phyloP scores from a whole-genome alignment of 2,329 filamentous ascomycete genomes.

The Cladosporium cucumerinum region DNA sequence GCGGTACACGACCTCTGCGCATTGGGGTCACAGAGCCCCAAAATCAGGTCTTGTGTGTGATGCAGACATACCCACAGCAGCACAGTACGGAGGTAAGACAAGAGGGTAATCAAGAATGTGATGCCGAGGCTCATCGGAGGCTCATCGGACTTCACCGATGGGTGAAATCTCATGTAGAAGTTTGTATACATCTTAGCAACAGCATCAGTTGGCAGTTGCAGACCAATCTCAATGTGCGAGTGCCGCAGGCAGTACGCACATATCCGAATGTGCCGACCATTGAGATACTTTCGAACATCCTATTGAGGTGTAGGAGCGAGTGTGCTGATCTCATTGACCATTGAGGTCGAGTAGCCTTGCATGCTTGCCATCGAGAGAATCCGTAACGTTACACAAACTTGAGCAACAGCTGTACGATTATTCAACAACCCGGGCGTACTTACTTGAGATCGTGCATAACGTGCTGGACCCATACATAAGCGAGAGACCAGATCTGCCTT shows the following conservation, averaged over 20 bases:
- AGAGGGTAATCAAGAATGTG: background rate
- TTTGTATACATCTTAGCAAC: background rate
- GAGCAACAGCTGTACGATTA: background rate
- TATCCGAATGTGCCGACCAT: background rate
- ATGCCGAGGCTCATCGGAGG: background rate
- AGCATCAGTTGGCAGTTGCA: background rate
- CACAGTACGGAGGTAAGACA: background rate
- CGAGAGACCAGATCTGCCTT: background rate
- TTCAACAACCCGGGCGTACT: background rate
- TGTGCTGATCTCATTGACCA: background rate
- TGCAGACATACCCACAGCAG: background rate
- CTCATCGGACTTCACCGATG: background rate
- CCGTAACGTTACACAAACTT: background rate
- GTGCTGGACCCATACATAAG: background rate
- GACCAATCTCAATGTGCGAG: background rate
- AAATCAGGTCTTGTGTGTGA: background rate
- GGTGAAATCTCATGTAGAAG: background rate
- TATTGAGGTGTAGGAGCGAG: background rate
- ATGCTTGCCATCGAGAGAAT: background rate
- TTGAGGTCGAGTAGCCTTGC: background rate
- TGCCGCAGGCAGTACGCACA: background rate
- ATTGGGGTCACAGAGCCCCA: background rate
- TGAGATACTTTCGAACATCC: background rate
- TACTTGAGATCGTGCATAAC: conserved; percentile 1
- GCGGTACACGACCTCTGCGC: background rate